Evolutionary conservation across 257 asterid genomes (phyloP).

Genomic region (Solanum pinnatisectum): DNA sequence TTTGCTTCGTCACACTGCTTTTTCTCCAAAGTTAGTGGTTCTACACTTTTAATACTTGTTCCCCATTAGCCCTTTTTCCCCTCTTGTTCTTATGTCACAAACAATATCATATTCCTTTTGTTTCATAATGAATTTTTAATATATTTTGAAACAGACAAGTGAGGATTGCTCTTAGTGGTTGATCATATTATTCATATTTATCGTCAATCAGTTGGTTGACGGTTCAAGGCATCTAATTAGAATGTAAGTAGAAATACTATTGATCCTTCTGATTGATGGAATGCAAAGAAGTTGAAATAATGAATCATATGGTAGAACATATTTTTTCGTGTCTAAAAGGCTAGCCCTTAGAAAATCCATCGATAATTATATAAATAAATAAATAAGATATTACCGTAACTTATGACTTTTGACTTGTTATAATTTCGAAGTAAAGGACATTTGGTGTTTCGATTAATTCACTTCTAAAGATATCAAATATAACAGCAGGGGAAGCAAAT

Average conservation of each 20-base stretch:
- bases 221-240: background rate
- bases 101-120: background rate
- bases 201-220: background rate
- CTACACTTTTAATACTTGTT: background rate
- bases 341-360: background rate
- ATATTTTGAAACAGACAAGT: background rate
- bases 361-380: no score
- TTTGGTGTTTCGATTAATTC: background rate
- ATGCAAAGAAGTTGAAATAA: background rate
- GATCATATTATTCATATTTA: background rate
- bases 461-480: no score
- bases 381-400: background rate
- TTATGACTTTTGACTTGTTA: background rate
- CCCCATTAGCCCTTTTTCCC: background rate
- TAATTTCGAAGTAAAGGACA: background rate
- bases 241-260: background rate
- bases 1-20: background rate
- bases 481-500: background rate
- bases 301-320: background rate
- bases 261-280: background rate
- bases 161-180: background rate
- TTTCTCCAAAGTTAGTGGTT: background rate
- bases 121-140: background rate
- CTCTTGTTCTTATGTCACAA: background rate
- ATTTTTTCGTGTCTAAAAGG: background rate